These are phyloP conservation scores for Paragyromitra xinjiangensis DNA, from an alignment of 495 filamentous ascomycete genomes.

Conservation along the genomic window DNA sequence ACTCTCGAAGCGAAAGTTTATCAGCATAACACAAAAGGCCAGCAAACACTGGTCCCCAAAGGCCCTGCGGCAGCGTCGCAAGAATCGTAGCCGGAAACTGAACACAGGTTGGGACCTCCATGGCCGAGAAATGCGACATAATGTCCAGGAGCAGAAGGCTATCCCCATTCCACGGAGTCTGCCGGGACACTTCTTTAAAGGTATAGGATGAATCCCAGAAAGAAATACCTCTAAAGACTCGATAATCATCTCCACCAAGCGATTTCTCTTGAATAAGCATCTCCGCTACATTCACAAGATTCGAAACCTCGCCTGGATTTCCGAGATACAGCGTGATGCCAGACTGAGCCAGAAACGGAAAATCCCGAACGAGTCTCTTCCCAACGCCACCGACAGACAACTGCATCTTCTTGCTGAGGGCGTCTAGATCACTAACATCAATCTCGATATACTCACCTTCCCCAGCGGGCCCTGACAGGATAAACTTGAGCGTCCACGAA, in stretches of 20 bases:
- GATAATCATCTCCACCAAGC: background rate
- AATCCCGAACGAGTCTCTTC: constrained; percentile 11
- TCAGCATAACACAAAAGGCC: constrained; percentile 5
- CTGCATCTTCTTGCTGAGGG: background rate
- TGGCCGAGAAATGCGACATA: constrained; percentile 10
- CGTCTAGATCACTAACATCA: constrained; percentile 8
- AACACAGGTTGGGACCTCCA: background rate
- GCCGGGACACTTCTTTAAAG: background rate
- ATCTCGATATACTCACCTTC: constrained; percentile 9
- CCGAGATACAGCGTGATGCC: constrained; percentile 22
- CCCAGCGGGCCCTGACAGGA: background rate
- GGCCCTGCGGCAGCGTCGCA: background rate
- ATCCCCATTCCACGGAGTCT: constrained; percentile 5
- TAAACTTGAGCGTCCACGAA: constrained; percentile 3
- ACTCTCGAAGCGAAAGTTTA: constrained; percentile 15
- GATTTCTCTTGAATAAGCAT: constrained; percentile 5
- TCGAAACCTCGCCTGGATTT: constrained; percentile 18
- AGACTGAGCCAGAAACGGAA: background rate
- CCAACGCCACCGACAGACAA: background rate
- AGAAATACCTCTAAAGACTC: constrained; percentile 10
- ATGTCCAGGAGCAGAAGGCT: constrained; percentile 15
- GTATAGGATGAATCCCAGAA: constrained; percentile 7
- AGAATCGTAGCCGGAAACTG: constrained; percentile 21
- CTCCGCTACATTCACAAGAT: background rate
- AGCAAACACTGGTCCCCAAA: constrained; percentile 5